Evolutionary conservation across 495 filamentous ascomycete species (phyloP), one percentile per base, ranked within the genome.

Genomic region (Xylaria acuta): DNA sequence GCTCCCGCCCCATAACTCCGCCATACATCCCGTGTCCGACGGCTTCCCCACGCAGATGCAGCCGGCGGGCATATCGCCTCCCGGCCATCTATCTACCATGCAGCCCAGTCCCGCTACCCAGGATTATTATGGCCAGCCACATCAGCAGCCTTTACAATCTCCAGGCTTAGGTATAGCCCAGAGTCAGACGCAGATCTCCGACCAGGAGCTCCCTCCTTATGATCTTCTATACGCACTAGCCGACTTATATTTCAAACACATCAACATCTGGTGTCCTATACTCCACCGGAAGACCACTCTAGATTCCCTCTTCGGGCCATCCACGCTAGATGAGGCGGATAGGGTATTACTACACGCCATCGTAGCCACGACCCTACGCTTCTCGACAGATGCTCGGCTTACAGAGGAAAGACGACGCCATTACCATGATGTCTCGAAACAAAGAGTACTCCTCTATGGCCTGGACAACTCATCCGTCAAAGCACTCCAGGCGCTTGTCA

Each of bases 261-360:
- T 97, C 78, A 95, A 97, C 77, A 92, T 93, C 0, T 97, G 93
- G 91, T 97, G 93, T 81, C 94, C 94, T 0, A 95, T 97, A 27
- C 84, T 97, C 22, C 93, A 97, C 80, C 89, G 93, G 3, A 88
- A 91, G 73, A 89, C 91, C 1, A 94, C 92, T 0, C 79, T 97
- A 9, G 92, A 97, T 75, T 88, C 90, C 8, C 86, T 97, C n/a
- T 97, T 97, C 75, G 92, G 92, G 0, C 83, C 90, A 6, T 89
- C 91, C 0, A 87, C 90, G 18, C 84, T 94, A 5, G 91, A 94
- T 25, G 93, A 95, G 77, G 89, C 89, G 32, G 93, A 97, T 76
- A 88, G 93, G 54, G 92, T 96, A 72, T 83, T 97, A 22, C 83
- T 97, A 25, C 93, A 96, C 77, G 91, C 94, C 5, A 95, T 97